Base-by-base conservation (phyloP, 345 rosid species). In the Dimocarpus longan region DNA sequence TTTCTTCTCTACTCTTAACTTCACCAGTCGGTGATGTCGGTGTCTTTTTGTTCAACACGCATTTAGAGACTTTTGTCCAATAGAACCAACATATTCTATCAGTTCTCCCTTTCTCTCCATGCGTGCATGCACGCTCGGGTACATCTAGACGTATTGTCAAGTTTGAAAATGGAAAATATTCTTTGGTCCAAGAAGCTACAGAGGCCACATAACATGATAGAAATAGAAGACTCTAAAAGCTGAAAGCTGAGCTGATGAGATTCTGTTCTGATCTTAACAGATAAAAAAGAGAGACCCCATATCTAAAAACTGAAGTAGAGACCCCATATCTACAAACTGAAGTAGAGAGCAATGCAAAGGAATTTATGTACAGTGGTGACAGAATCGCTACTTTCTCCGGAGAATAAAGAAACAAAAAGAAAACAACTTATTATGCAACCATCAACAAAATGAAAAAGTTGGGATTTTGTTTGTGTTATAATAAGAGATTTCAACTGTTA, bases 181-280 rank as follows among this genome's bases (percentile, higher is more conserved):
- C 68, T 40, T 22, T 39, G 3, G 5, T 59, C 57, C 76, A 50
- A n/a, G 32, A 48, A 67, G n/a, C 70, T 54, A 16, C 12, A 19
- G n/a, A 32, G 74, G 8, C 71, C 78, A 43, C 11, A 15, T 6
- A 54, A 16, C 16, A 42, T 42, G 37, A 3, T 42, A 65, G 8
- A 66, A 56, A 64, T 8, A 2, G 40, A 78, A 66, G 83, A 68
- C 82, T 80, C 80, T 73, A 32, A 46, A 86, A 74, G 59, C 43
- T 63, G 74, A 32, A 81, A 77, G 76, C 57, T 70, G 81, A 80
- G 24, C 37, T 18, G 46, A 68, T 62, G 19, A 43, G 86, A 82
- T 83, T 82, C 81, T 56, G 56, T 69, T 66, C 32, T 52, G 57
- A 80, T 40, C 32, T 32, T 76, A 70, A 81, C 40, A 64, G 50